A percentile compares a stretch with the other conserved stretches of the same genome.
Evolutionary conservation across 2,329 filamentous ascomycete species (phyloP).

Genomic region (Alternaria panax): DNA sequence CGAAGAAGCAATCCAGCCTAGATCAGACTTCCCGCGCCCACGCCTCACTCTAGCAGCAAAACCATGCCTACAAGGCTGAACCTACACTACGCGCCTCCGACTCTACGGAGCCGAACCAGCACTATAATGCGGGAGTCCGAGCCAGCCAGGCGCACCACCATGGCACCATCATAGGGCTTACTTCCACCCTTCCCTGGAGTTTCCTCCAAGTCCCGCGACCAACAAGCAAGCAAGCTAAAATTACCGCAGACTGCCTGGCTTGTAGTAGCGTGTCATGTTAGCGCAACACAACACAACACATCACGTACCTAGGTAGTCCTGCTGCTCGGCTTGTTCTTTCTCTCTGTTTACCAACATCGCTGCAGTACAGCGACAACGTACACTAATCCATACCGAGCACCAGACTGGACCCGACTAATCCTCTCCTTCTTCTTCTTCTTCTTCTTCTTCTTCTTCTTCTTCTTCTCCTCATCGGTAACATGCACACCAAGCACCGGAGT

Average conservation of each 20-base stretch:
- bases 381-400: neutral
- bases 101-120: conserved; percentile 24
- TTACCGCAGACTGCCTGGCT: conserved; percentile 5
- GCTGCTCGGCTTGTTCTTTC: neutral
- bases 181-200: conserved; percentile 10
- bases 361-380: conserved; percentile 23
- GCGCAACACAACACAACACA: conserved; percentile 33
- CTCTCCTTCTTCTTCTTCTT: neutral
- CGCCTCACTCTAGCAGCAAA: conserved; percentile 16
- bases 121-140: conserved; percentile 20
- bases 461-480: conserved; percentile 21
- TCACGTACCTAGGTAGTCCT: conserved; percentile 6
- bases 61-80: conserved; percentile 23
- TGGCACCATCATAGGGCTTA: conserved; percentile 14
- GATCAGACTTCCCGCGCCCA: conserved; percentile 24
- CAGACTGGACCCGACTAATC: neutral
- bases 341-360: conserved; percentile 23
- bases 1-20: conserved; percentile 36
- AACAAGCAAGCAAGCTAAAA: conserved; percentile 13
- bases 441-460: no score
- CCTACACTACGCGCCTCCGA: conserved; percentile 16
- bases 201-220: conserved; percentile 9
- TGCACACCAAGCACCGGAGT: conserved; percentile 16
- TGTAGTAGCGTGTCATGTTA: conserved; percentile 20
- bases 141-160: conserved; percentile 15